Base-by-base conservation (phyloP, 208 protist species). In the Trypanosoma melophagium region DNA sequence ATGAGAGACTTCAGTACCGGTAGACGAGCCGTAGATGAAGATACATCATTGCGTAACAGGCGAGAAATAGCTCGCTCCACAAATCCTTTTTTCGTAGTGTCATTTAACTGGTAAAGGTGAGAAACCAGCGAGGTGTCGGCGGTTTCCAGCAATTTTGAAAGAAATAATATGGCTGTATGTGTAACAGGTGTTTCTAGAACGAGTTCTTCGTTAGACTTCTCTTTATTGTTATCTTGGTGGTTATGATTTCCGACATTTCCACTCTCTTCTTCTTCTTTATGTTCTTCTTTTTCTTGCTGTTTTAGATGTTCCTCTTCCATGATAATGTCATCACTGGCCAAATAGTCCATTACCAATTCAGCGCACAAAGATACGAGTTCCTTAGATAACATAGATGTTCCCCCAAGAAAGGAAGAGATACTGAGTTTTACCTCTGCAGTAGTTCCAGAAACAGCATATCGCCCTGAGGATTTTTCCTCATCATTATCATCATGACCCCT, bases 141-240 rank as follows among this genome's bases (percentile, higher is more conserved):
- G 9, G 60, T 17, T 24, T 66, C 53, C 16, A 74, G 38, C 28
- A 74, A 12, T 40, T 74, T 64, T 1, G 53, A 9, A 22, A 74
- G 61, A 7, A 74, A 58, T 35, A 17, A 24, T 25, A 68, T 42
- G 10, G 69, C 69, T 41, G 64, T 64, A 47, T 68, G 19, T 38
- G 45, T n/a, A n/a, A 74, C 47, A n/a, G 69, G 61, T 14, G 69
- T 74, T 38, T 74, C 69, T 19, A 74, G 28, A 17, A 74, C 69
- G 10, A 51, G 7, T 25, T 66, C 67, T 22, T 49, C 47, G 1
- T 17, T 38, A 19, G 4, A 5, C 41, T 51, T 47, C 24, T 41
- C 38, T 3, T 58, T 58, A 10, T 19, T 7, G 0, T 24, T 14
- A 51, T 25, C 12, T 13, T 35, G 19, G 47, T 17, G 1, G 5